These are phyloP conservation scores for Bruguiera sexangula DNA, from an alignment of 345 rosid species.

Conservation along the genomic window DNA sequence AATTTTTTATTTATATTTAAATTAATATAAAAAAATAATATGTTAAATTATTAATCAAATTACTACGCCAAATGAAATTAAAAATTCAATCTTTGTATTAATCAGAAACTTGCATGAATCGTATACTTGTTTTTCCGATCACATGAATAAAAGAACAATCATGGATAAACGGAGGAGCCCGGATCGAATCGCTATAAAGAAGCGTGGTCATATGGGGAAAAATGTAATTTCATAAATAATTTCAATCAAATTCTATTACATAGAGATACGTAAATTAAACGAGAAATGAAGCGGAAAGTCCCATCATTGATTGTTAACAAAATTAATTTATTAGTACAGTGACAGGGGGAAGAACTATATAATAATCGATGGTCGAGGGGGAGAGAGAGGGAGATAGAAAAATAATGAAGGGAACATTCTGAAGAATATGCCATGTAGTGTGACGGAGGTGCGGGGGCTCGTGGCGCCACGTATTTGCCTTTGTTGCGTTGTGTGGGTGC, in stretches of 20 bases:
- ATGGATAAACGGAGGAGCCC: not conserved
- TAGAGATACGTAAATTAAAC: no score
- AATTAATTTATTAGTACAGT: no score
- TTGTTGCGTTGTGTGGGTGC: not conserved
- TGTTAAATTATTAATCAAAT: no score
- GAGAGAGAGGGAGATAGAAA: not conserved
- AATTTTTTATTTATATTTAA: no score
- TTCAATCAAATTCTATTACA: no score
- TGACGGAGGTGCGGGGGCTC: constrained; percentile 22
- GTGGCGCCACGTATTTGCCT: constrained; percentile 44
- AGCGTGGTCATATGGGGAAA: not conserved
- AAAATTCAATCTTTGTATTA: no score
- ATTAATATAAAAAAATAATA: no score
- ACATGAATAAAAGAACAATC: no score
- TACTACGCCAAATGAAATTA: no score
- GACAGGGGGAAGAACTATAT: not conserved
- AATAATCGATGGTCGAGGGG: no score
- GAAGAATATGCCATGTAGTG: constrained; percentile 43
- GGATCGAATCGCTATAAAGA: not conserved
- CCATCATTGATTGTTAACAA: not conserved
- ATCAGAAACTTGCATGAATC: not conserved
- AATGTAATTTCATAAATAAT: no score
- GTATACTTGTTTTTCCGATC: not conserved
- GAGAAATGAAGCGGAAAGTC: no score
- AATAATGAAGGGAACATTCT: constrained; percentile 41